Evolutionary conservation across 352 stramenopile species (phyloP), one percentile per base, ranked within the genome.

Genomic region (Phytophthora sojae): DNA sequence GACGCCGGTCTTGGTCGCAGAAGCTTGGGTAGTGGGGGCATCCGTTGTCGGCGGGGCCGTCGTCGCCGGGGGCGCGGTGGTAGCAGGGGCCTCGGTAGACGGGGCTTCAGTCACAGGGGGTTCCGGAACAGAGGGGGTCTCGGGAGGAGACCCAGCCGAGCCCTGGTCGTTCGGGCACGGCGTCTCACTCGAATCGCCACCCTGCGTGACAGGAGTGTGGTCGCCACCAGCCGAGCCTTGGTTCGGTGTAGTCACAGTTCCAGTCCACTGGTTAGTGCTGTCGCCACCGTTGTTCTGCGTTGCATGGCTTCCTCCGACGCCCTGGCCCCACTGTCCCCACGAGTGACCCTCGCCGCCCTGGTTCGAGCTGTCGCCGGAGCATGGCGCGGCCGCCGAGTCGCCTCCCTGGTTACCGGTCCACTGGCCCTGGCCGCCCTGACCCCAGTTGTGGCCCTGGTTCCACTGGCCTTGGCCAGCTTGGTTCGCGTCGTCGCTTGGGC

Each of bases 181-280:
- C n/a, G 61, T 68, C 26, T 60, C 61, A 0, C 23, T 54, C 12
- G 53, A 69, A 21, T 57, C 61, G 8, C 61, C 61, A 35, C 23
- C 61, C 23, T 55, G 35, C 0, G 63, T 56, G 19, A 56, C 4
- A 26, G 57, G n/a, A 15, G 47, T 4, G 4, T 67, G 57, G 15
- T 71, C 26, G 25, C 45, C 30, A 37, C 47, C 49, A 29, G 47
- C 8, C 4, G 49, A 58, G 23, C 21, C 35, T 54, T 68, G 58
- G 44, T 55, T 32, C 25, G 63, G 59, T 11, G 63, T 59, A 23
- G 58, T 73, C 47, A 69, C 61, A 17, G 57, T 61, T 15, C 62
- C 61, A 39, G 55, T 63, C 61, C 56, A 71, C 25, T 71, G 68
- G 50, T 61, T 71, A 1, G 54, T 58, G 30, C 54, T 49, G 21